Base-by-base conservation (phyloP, 192 early-diverging fungal genomes). In the Backusella tarrabulga region DNA sequence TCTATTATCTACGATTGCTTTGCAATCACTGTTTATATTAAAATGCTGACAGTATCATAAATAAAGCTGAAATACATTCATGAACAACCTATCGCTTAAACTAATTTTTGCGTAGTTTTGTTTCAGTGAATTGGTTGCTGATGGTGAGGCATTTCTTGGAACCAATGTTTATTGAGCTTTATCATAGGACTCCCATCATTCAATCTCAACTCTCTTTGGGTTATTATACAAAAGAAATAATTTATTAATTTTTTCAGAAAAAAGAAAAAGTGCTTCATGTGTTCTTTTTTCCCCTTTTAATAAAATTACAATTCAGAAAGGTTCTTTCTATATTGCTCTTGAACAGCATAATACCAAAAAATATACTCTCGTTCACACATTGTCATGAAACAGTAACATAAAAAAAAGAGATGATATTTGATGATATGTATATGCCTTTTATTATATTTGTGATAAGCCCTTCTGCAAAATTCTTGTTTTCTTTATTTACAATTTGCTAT, bases 311-410 rank as follows among this genome's bases (percentile, higher is more conserved):
- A 71, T 1, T 46, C 70, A 21, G 56, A 40, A 23, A 69, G 52
- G 15, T 63, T 79, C 50, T 79, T 67, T 26, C 75, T 70, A 66
- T 85, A 32, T 32, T 32, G 29, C 29, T 32, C 29, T 32, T 1
- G 1, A 32, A 32, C 29, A 32, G 29, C 29, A 32, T 0, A 32
- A 32, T 32, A 32, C 29, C 29, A 32, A 32, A 1, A 32, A 32
- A 32, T 32, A 32, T 32, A 32, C 29, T 32, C 1, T 32, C 29
- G 2, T 32, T 32, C 29, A 32, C 29, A 32, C 29, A 32, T 32
- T 32, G 29, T 32, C 29, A 32, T 1, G 29, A 0, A 32, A 32
- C 29, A 32, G 29, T 32, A 32, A 32, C 1, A 32, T 32, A 32
- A 32, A 32, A 32, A 32, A 32, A 32, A 32, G 29, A 32, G 29